These are phyloP conservation scores for Bacidia rubella DNA, from an alignment of 495 filamentous ascomycete genomes.

Conservation along the genomic window DNA sequence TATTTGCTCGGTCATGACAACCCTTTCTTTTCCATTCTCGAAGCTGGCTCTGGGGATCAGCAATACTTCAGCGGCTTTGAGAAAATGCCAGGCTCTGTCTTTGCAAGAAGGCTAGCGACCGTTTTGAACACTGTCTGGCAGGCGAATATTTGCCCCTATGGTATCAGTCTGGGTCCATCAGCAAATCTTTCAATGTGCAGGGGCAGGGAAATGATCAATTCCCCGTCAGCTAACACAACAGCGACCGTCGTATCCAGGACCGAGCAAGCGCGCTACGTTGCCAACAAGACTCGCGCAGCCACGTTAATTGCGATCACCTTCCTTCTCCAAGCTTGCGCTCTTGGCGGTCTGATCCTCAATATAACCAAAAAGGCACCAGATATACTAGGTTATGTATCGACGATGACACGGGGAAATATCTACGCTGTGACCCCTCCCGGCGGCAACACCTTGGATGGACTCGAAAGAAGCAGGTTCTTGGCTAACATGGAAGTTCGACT, in stretches of 20 bases:
- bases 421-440: neutral
- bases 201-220: neutral
- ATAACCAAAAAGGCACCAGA: constrained; percentile 2
- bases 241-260: neutral
- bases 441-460: neutral
- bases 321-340: neutral
- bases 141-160: neutral
- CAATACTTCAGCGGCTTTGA: too few relatives aligned
- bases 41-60: too few relatives aligned
- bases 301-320: neutral
- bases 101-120: neutral
- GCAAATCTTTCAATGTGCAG: neutral
- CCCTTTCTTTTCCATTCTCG: too few relatives aligned
- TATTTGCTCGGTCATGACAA: too few relatives aligned
- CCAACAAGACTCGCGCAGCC: neutral
- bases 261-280: neutral
- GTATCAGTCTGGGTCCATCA: neutral
- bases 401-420: neutral
- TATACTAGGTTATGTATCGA: constrained; percentile 5
- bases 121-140: neutral
- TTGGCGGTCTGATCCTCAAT: constrained; percentile 11
- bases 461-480: neutral
- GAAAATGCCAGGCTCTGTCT: neutral
- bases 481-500: neutral
- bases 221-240: neutral